Conservation (phyloP, 2,329 filamentous ascomycete genomes). For the Dothidotthia symphoricarpi region DNA sequence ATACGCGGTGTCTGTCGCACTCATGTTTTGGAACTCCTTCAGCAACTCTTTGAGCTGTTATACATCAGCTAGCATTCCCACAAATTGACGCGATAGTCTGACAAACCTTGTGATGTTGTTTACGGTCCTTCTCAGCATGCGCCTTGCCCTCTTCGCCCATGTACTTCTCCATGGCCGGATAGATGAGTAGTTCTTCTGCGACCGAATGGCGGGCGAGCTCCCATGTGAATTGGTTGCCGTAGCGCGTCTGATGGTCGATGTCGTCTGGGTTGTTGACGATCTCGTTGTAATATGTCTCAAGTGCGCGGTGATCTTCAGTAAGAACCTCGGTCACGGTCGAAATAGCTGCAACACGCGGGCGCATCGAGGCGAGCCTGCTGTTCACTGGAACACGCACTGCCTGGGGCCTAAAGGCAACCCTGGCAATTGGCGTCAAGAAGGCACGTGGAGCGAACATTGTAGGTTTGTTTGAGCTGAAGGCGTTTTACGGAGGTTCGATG, state of each 20-base stretch:
- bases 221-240: slow-evolving; percentile 55
- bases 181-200: slow-evolving; percentile 50
- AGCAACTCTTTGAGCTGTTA: slow-evolving; percentile 32
- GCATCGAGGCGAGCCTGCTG: slow-evolving; percentile 3
- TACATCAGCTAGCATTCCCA: not conserved
- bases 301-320: slow-evolving; percentile 43
- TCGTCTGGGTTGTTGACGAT: slow-evolving; percentile 43
- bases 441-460: slow-evolving; percentile 10
- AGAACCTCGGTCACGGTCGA: slow-evolving; percentile 41
- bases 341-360: not conserved
- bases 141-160: slow-evolving; percentile 29
- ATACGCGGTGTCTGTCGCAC: slow-evolving; percentile 19
- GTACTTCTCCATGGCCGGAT: slow-evolving; percentile 41
- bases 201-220: slow-evolving; percentile 54
- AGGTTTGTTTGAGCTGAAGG: not conserved
- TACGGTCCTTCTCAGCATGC: slow-evolving; percentile 35
- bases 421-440: slow-evolving; percentile 6
- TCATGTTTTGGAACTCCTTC: slow-evolving; percentile 34
- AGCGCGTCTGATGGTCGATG: slow-evolving; percentile 46
- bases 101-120: slow-evolving; percentile 35
- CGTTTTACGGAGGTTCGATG: too few species aligned
- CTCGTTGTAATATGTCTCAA: slow-evolving; percentile 47
- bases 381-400: not conserved
- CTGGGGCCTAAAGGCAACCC: slow-evolving; percentile 4
- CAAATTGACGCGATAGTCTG: too few species aligned